Evolutionary conservation across 768 basidiomycete species (phyloP), one percentile per base, ranked within the genome.

Genomic region (Mycena vitilis): DNA sequence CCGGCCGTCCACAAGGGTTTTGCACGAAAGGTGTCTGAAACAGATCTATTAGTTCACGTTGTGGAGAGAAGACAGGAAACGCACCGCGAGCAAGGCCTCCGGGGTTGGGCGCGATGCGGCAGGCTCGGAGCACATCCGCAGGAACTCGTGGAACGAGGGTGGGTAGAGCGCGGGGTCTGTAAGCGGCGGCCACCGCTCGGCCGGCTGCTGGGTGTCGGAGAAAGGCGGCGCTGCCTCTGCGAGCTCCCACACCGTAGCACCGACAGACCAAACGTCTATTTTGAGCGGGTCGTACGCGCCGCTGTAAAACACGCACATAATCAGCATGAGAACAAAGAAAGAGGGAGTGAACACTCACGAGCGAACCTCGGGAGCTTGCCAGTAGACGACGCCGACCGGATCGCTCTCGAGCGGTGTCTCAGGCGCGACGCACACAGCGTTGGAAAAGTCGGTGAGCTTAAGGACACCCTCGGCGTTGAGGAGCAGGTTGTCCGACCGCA

Each of bases 351-450:
- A 6, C 20, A 78, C 91, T 74, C 75, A 93, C 92, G 76, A 82
- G 80, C 92, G 86, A 71, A 94, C 84, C 80, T 94, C 93, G 34
- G 94, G 93, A 25, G 93, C 91, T 85, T 94, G 93, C 93, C 93
- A 95, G 80, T 89, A 94, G 22, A 88, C 76, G 22, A 95, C 92
- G 9, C 93, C 93, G 4, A 87, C 91, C 25, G 78, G 76, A 40
- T 93, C 92, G 20, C 81, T 82, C 20, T 84, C 80, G 69, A 82
- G 83, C 4, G 90, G 85, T 0, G 82, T 78, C 12, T 85, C 83
- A n/a, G 76, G 77, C 15, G 86, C 75, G 15, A 93, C 86, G 70
- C 83, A 85, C 18, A 93, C 84, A 20, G 93, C 93, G 65, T 84
- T 90, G 3, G 93, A 93, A 78, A 95, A 95, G 78, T 95, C 94